Evolutionary conservation across 2,329 filamentous ascomycete species (phyloP).

Genomic region (Zymoseptoria pseudotritici): DNA sequence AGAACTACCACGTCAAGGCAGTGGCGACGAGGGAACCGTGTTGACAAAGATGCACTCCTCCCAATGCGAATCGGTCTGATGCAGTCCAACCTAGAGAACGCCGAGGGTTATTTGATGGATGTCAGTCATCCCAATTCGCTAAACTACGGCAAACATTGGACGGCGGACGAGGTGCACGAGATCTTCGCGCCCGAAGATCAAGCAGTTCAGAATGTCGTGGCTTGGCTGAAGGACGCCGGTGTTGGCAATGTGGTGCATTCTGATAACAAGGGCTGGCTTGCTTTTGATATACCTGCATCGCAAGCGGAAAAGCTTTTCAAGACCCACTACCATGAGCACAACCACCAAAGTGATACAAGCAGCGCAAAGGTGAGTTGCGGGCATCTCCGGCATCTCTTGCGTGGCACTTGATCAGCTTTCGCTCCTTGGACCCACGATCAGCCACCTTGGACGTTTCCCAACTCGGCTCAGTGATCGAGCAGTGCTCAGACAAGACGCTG

Average conservation of each 20-base stretch:
- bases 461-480: too few species aligned
- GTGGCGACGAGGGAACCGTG: slow-evolving; percentile 32
- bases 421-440: too few species aligned
- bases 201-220: slow-evolving; percentile 29
- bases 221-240: slow-evolving; percentile 32
- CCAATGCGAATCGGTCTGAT: slow-evolving; percentile 20
- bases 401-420: too few species aligned
- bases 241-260: slow-evolving; percentile 27
- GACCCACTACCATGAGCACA: slow-evolving; percentile 33
- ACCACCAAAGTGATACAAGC: slow-evolving; percentile 16
- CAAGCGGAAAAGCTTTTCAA: slow-evolving; percentile 34
- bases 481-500: too few species aligned
- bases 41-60: slow-evolving; percentile 29
- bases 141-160: slow-evolving; percentile 32
- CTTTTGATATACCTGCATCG: slow-evolving; percentile 31
- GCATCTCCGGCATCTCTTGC: too few species aligned
- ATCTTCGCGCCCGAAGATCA: slow-evolving; percentile 33
- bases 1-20: neutral
- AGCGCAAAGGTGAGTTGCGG: neutral
- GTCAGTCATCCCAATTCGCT: slow-evolving; percentile 25
- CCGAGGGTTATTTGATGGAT: slow-evolving; percentile 26
- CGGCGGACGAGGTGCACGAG: slow-evolving; percentile 31
- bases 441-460: too few species aligned
- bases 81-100: slow-evolving; percentile 18
- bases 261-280: slow-evolving; percentile 32